Base-by-base conservation (phyloP, 1,139 yeast species). In the Sugiyamaella xylanicola region DNA sequence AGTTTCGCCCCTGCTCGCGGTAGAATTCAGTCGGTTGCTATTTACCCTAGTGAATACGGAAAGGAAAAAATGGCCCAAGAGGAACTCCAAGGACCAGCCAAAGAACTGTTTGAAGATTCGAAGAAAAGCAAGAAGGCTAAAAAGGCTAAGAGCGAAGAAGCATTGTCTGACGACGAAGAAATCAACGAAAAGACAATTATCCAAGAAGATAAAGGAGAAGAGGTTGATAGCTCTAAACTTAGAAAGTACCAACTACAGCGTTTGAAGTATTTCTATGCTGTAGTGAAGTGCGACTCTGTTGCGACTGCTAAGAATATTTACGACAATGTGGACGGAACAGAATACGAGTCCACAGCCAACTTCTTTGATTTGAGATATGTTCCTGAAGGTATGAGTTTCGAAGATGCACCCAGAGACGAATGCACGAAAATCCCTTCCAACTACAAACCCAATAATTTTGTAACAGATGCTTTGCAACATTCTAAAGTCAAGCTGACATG, bases 21-120 rank as follows among this genome's bases (percentile, higher is more conserved):
- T 1, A 74, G 77, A 46, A 86, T 95, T 55, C 72, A 76, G 51
- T 82, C 84, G n/a, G 86, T 95, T 7, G 71, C 82, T 8, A 84
- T 95, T n/a, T 90, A 79, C 65, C 97, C 97, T 16, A 87, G 96
- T 57, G 96, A 93, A 66, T 95, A 83, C 69, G 99, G 99, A 41
- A 93, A 91, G 69, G 87, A 88, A 68, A 86, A 91, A 68, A 86
- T 95, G 93, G 89, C 86, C 60, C 82, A 82, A 63, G 99, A 95
- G 73, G 96, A 91, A 63, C 66, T 81, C 3, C 93, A 89, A 67
- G 99, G 99, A 0, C 99, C 99, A 2, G 92, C 98, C 59, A 82
- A 80, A 64, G 96, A 91, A 43, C 72, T 93, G 20, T 93, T 93
- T 73, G 75, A 76, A 56, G 77, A 73, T 44, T 70, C 73, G 56